phyloP scores from a whole-genome alignment of 2,329 filamentous ascomycete genomes.

The Westerdykella ornata region DNA sequence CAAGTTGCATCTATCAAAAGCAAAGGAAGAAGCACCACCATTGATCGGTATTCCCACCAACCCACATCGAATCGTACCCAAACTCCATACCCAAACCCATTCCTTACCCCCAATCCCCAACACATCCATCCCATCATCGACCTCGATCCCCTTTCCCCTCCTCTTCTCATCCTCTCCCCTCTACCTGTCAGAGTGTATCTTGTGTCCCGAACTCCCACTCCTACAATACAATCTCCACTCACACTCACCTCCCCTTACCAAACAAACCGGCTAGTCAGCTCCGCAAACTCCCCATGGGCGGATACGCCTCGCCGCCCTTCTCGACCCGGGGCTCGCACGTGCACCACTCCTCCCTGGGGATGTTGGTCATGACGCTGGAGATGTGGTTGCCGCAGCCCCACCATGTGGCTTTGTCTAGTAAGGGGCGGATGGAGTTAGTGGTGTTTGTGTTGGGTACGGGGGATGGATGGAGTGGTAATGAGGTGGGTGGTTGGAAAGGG shows the following conservation, averaged over 20 bases:
- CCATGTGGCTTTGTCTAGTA: constrained; percentile 53
- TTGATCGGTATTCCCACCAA: too few species aligned
- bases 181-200: too few species aligned
- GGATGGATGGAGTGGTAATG: background rate
- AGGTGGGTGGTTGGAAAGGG: background rate
- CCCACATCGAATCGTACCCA: too few species aligned
- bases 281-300: constrained; percentile 50
- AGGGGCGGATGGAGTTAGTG: constrained; percentile 4
- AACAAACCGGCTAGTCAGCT: constrained; percentile 20
- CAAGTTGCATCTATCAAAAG: too few species aligned
- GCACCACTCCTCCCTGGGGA: constrained; percentile 57
- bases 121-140: too few species aligned
- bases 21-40: too few species aligned
- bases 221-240: background rate
- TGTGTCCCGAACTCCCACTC: background rate
- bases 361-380: constrained; percentile 53
- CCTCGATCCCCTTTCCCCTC: too few species aligned
- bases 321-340: constrained; percentile 58
- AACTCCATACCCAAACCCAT: too few species aligned
- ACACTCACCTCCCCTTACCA: background rate
- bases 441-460: background rate
- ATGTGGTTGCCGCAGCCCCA: constrained; percentile 60
- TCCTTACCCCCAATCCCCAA: too few species aligned
- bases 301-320: constrained; percentile 56
- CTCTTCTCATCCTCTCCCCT: too few species aligned